Evolutionary conservation across 2,329 filamentous ascomycete species (phyloP).

Genomic region (Monosporascus sp.): DNA sequence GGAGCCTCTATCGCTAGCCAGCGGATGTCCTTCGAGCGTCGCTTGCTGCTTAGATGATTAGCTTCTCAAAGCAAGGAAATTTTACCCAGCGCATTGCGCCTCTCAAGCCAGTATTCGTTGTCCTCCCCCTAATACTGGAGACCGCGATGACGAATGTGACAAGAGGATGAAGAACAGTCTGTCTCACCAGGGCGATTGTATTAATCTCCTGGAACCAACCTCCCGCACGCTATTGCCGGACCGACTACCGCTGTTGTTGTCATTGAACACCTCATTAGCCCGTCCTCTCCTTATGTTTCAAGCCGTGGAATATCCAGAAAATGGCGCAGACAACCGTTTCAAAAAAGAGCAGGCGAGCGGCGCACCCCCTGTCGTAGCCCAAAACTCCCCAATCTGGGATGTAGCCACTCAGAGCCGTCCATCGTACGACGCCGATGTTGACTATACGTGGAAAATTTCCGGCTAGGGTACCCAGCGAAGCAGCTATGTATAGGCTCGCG

Average conservation of each 20-base stretch:
- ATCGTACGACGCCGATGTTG: background rate
- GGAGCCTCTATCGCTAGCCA: too few relatives aligned
- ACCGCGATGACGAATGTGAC: too few relatives aligned
- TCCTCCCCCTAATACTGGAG: too few relatives aligned
- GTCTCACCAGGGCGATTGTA: too few relatives aligned
- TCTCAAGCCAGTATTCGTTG: too few relatives aligned
- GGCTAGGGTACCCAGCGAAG: background rate
- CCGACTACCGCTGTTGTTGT: too few relatives aligned
- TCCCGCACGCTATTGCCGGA: background rate
- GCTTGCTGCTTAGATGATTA: too few relatives aligned
- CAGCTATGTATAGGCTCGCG: background rate
- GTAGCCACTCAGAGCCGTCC: background rate
- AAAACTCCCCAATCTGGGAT: background rate
- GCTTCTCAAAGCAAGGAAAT: too few relatives aligned
- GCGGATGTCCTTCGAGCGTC: too few relatives aligned
- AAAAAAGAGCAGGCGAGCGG: background rate
- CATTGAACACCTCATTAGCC: background rate
- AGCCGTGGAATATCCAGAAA: background rate
- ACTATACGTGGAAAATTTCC: background rate
- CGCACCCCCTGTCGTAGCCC: background rate
- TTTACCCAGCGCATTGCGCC: too few relatives aligned
- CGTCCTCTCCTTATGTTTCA: background rate
- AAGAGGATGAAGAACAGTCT: too few relatives aligned
- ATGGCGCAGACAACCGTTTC: background rate
- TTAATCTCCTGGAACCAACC: too few relatives aligned